Base-by-base conservation (phyloP, 2,329 filamentous ascomycete species). In the Phialemonium atrogriseum region DNA sequence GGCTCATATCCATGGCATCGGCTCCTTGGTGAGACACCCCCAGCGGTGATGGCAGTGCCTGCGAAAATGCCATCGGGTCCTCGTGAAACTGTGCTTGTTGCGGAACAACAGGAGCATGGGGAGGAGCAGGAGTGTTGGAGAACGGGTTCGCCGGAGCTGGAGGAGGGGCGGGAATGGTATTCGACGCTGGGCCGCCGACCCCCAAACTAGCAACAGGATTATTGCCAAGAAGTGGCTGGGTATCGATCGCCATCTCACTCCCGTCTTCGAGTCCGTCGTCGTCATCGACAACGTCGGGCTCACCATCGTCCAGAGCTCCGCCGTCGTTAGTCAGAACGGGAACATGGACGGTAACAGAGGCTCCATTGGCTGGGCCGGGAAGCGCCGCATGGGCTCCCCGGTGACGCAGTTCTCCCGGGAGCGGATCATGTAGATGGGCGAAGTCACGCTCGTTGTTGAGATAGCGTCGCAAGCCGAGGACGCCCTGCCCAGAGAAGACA, bases 401-500 rank as follows among this genome's bases (percentile, higher is more conserved):
- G 13, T 31, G 32, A 13, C 16, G 27, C 18, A 14, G n/a, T 17
- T 29, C 15, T 7, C 15, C 22, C 7, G 23, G 28, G 20, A 24
- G 19, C 12, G 25, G 12, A 29, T 27, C 20, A 18, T 62, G 60
- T 7, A 64, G 45, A 4, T 61, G 57, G 24, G 64, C 59, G 33
- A 72, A 75, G 20, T 61, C 56, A 1, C 58, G 52, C 9, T 63
- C 59, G 1, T 55, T 62, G 43, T 87, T 93, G 23, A 98, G 68
- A 50, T 87, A 84, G 17, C 80, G 71, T 24, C 89, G 80, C 16
- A 98, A 73, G 24, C 75, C 73, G 24, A 66, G 65, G 2, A 98
- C 89, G 34, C 88, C 88, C 16, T 75, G 71, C 5, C 91, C 89
- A 2, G 88, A 95, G 56, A 98, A 98, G 33, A 98, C 91, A 51